Conservation (phyloP, 305 asterid genomes). For the Euphrasia arctica region DNA sequence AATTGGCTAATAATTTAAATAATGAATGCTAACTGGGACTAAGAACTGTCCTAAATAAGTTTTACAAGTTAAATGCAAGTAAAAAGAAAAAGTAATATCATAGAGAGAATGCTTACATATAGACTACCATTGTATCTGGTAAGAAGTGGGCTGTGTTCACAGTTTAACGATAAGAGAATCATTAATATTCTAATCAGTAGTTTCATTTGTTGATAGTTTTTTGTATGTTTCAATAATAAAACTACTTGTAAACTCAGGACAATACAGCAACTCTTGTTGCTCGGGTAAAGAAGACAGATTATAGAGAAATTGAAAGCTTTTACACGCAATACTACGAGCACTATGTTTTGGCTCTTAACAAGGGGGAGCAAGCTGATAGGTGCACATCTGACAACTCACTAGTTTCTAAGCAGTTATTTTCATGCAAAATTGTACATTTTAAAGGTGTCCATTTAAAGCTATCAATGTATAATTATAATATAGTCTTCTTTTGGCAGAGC, state of each 20-base stretch:
- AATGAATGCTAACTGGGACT: background rate
- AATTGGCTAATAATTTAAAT: background rate
- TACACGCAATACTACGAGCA: slow-evolving; percentile 77
- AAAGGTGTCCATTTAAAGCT: slow-evolving; percentile 6
- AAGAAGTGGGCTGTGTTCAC: slow-evolving; percentile 10
- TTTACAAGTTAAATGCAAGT: background rate
- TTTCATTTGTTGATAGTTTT: slow-evolving; percentile 1
- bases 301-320: slow-evolving; percentile 76
- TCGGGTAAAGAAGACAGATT: slow-evolving; percentile 73
- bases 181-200: background rate
- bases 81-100: background rate
- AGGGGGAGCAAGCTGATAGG: slow-evolving; percentile 87
- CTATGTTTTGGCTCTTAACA: slow-evolving; percentile 72
- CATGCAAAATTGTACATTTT: slow-evolving; percentile 14
- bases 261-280: slow-evolving; percentile 66
- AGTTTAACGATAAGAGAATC: slow-evolving; percentile 1
- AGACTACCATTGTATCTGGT: background rate
- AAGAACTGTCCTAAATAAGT: slow-evolving; percentile 3
- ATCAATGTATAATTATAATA: slow-evolving; percentile 19
- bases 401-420: slow-evolving; percentile 16
- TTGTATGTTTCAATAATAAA: slow-evolving; percentile 13
- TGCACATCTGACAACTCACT: slow-evolving; percentile 24
- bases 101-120: background rate
- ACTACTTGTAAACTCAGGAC: slow-evolving; percentile 41
- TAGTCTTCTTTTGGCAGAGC: slow-evolving; percentile 44